Conservation (phyloP, 176 grass and related monocot genomes). For the Tillandsia fasciculata region DNA sequence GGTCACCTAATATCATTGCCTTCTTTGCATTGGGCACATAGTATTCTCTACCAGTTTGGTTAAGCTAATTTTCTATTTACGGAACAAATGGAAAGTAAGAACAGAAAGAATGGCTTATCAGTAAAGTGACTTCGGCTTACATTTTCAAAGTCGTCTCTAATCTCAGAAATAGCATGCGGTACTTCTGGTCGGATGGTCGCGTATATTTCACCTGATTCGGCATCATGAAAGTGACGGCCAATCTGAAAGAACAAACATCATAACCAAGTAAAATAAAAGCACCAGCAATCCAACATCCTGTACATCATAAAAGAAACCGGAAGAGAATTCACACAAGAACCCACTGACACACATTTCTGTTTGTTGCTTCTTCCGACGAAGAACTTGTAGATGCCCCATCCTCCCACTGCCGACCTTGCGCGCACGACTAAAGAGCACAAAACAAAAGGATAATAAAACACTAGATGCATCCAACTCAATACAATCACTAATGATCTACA, state of each 20-base stretch:
- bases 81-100: neutral
- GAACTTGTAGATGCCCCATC: slow-evolving; percentile 6
- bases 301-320: neutral
- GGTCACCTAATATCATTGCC: neutral
- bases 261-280: neutral
- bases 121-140: slow-evolving; percentile 12
- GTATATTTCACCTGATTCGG: slow-evolving; percentile 18
- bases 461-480: neutral
- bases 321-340: neutral
- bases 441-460: neutral
- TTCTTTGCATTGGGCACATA: neutral
- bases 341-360: neutral
- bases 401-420: neutral
- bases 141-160: slow-evolving; percentile 29
- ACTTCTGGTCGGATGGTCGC: slow-evolving; percentile 32
- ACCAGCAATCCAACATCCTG: neutral
- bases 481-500: neutral
- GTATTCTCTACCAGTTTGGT: too few species aligned
- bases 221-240: slow-evolving; percentile 17
- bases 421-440: too few species aligned
- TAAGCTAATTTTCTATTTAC: too few species aligned
- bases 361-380: slow-evolving; percentile 6
- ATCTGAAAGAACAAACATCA: slow-evolving; percentile 14
- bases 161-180: slow-evolving; percentile 25
- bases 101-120: neutral